Percentiles rank a stretch among this genome's conserved stretches.
phyloP scores from a whole-genome alignment of 2,329 filamentous ascomycete species.

The Cercospora brassicicola region DNA sequence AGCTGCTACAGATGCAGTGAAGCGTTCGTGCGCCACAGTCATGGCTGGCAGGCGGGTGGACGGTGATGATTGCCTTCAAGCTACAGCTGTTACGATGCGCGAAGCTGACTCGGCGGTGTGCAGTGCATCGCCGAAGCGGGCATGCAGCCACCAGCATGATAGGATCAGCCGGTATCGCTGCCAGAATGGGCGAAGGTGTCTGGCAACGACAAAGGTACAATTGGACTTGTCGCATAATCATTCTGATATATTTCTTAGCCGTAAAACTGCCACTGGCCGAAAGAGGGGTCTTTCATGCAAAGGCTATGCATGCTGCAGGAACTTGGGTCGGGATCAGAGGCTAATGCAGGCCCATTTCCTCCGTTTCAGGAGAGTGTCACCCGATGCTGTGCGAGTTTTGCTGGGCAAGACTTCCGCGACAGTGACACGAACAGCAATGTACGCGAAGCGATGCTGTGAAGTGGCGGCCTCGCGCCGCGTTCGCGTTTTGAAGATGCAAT shows the following conservation, averaged over 20 bases:
- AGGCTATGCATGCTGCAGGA: conserved; percentile 4
- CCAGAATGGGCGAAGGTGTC: neutral
- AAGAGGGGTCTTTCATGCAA: conserved; percentile 1
- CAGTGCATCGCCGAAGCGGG: neutral
- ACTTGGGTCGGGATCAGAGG: conserved; percentile 5
- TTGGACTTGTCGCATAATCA: neutral
- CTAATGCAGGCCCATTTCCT: neutral
- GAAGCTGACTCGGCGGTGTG: neutral
- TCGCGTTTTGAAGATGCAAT: neutral
- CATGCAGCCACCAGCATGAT: neutral
- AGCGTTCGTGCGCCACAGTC: neutral
- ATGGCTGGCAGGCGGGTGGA: neutral
- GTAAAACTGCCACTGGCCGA: neutral
- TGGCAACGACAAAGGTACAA: neutral
- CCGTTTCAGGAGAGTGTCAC: neutral
- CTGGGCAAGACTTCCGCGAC: neutral
- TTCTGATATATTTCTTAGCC: neutral
- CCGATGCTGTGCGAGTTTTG: neutral
- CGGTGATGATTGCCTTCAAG: conserved; percentile 4
- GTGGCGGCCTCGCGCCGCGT: neutral
- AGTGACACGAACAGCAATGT: neutral
- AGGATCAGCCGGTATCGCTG: neutral
- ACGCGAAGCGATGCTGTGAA: neutral
- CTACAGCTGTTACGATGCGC: neutral
- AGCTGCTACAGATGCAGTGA: neutral